Evolutionary conservation across 2,329 filamentous ascomycete species (phyloP), one percentile per base, ranked within the genome.

Genomic region (Coccinonectria pachysandricola): DNA sequence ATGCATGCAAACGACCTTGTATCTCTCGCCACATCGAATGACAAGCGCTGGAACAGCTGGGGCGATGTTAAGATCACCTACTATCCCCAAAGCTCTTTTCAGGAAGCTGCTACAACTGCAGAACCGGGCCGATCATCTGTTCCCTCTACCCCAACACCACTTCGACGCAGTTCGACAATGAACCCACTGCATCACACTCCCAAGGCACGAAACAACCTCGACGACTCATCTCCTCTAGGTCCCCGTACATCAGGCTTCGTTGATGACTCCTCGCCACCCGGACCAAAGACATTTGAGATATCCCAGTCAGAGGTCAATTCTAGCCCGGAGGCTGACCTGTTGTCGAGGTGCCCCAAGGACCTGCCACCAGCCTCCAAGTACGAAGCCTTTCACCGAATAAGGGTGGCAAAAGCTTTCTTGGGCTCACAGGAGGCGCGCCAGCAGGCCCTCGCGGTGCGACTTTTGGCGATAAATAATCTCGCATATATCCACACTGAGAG

Each of bases 401-500:
- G 91, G 32, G 73, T 81, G 31, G 83, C 86, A n/a, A 81, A 86
- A 52, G 84, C 84, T 9, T 64, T 98, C 31, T 64, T 73, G 16
- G 68, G 65, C 2, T 77, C 80, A 1, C 51, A 65, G 8, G 66
- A 76, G 32, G 71, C 71, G 12, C 74, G 86, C 22, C 80, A 85
- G 48, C 70, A 81, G 42, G 75, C 88, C 10, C 65, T 98, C 24
- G 75, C 80, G 18, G 75, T 88, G 27, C 80, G 88, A 16, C 64
- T 96, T 19, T 65, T 98, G 21, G 86, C 88, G 9, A 78, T 96
- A 33, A 81, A 83, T 13, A 98, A 96, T 45, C 56, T 98, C 36
- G 84, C 86, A 3, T 95, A 93, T 50, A 83, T 96, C 28, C 79
- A 92, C 41, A 68, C 70, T 3, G 92, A 98, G 46, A 60, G 69